A percentile compares a stretch with the other conserved stretches of the same genome.
phyloP scores from a whole-genome alignment of 75 land plant species.

The Pinus tabuliformis region DNA sequence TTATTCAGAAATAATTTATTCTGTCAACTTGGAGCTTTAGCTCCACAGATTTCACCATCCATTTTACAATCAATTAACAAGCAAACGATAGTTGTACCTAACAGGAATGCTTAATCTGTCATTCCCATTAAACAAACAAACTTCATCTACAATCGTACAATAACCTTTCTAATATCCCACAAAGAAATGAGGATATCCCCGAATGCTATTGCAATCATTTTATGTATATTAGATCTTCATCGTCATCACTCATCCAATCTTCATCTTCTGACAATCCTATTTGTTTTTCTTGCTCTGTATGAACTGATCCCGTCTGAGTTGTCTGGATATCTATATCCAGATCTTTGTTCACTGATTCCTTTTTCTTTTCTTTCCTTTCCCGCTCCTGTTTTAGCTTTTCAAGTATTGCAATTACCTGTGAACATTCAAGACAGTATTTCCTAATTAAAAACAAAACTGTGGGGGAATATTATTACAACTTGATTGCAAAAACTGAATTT shows the following conservation, averaged over 20 bases:
- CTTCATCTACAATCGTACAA: not conserved
- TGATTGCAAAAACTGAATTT: not conserved
- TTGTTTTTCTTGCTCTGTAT: not conserved
- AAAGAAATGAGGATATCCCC: not conserved
- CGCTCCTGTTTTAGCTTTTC: constrained; percentile 49
- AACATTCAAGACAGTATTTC: not conserved
- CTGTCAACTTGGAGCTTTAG: not conserved
- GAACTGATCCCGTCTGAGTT: not conserved
- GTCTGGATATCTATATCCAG: not conserved
- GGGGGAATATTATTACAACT: not conserved
- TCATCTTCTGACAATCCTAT: constrained; percentile 14
- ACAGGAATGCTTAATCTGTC: not conserved
- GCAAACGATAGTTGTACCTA: not conserved
- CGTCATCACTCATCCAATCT: constrained; percentile 55
- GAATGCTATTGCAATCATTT: not conserved
- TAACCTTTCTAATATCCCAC: not conserved
- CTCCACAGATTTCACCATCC: not conserved
- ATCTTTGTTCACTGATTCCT: not conserved
- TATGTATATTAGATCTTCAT: constrained; percentile 55
- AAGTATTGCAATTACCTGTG: constrained; percentile 68
- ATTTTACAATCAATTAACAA: not conserved
- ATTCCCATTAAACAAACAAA: not conserved
- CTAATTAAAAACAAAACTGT: not conserved
- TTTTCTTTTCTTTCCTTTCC: constrained; percentile 6
- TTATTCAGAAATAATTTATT: not conserved